A percentile compares a stretch with the other conserved stretches of the same genome.
phyloP scores from a whole-genome alignment of 2,329 filamentous ascomycete genomes.

The Arachnomyces sp. region DNA sequence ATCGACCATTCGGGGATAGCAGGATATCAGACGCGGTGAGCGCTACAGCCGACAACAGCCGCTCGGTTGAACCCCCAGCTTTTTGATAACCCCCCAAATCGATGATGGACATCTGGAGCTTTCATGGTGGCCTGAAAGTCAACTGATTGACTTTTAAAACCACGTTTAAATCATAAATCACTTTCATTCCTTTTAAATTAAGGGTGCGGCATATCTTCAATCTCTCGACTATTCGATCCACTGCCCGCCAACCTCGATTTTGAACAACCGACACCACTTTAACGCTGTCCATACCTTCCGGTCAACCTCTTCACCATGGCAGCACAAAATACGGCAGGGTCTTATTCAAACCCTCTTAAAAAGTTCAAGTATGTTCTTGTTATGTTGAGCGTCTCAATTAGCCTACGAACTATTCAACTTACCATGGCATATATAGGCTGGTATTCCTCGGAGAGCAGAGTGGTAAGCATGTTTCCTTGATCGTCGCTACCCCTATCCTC shows the following conservation, averaged over 20 bases:
- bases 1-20: too few species aligned
- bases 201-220: too few species aligned
- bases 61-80: too few species aligned
- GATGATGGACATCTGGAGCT: too few species aligned
- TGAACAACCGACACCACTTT: conserved; percentile 22
- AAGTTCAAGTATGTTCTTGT: conserved; percentile 93
- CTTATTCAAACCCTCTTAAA: conserved; percentile 98
- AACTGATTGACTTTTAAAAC: too few species aligned
- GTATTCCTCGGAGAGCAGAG: conserved; percentile 98
- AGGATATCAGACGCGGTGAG: too few species aligned
- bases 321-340: conserved; percentile 61
- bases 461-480: conserved; percentile 52
- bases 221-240: conserved; percentile 7
- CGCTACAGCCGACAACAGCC: too few species aligned
- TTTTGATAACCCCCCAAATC: too few species aligned
- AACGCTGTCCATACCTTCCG: conserved; percentile 19
- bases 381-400: not conserved
- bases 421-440: conserved; percentile 51
- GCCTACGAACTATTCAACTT: conserved; percentile 16
- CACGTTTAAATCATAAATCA: too few species aligned
- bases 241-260: conserved; percentile 1
- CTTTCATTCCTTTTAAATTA: too few species aligned
- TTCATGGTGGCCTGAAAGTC: too few species aligned
- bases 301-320: conserved; percentile 58
- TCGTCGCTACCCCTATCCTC: not conserved